Base-by-base conservation (phyloP, 2,329 filamentous ascomycete genomes). In the Claviceps lovelessii region DNA sequence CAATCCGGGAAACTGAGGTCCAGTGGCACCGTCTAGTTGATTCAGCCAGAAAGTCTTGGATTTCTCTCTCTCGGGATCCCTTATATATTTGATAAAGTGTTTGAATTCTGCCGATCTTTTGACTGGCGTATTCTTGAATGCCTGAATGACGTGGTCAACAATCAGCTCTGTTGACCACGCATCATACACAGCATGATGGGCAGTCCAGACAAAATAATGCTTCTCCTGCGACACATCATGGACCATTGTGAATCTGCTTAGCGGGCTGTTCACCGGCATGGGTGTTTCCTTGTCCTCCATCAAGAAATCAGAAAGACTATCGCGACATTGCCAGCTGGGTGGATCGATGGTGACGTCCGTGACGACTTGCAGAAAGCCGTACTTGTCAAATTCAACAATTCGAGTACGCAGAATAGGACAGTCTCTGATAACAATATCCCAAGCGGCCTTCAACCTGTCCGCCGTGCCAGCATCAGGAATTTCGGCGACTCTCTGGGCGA, bases 181-280 rank as follows among this genome's bases (percentile, higher is more conserved):
- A 53, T 79, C 76, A 54, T 78, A 79, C 0, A 78, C 61, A 9
- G 71, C 71, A 56, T 79, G 76, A 41, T 63, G 62, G 5, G 60
- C 55, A 9, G 56, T 57, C 59, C 54, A 62, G n/a, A 61, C 29
- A 35, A 62, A 55, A 3, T 37, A 53, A 11, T 44, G 48, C 5
- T 48, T 42, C 4, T 55, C 31, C 17, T 45, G 50, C 0, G n/a
- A 15, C 8, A 29, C 49, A 2, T n/a, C 49, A 4, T 33, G 37
- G 4, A 61, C 52, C 13, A 61, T 55, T 4, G 51, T 51, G 23
- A 57, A 57, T 15, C 58, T 50, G 13, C 53, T 58, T 1, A 62
- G 56, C 19, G 56, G 55, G 3, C 45, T 56, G 3, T 59, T 60
- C 10, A 62, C 55, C n/a, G 56, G 55, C 60, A 62, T 61, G 7